Conservation (phyloP, 2,329 filamentous ascomycete species). For the Myotisia sp. region DNA sequence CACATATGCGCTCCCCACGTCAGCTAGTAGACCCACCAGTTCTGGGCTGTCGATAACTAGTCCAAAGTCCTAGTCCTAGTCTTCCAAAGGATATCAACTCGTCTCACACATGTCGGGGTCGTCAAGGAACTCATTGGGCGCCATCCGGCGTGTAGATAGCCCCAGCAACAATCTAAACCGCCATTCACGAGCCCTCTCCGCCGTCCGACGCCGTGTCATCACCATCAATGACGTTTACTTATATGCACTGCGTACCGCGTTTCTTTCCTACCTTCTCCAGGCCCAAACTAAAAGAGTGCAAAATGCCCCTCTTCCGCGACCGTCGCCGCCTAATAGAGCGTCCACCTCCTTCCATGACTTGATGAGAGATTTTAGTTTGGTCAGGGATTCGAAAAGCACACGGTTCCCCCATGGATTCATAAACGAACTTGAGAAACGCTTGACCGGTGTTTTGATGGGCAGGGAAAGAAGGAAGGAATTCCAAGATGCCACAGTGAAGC, state of each 20-base stretch:
- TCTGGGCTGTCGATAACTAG: no score
- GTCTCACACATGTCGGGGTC: conserved; percentile 36
- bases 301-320: conserved; percentile 55
- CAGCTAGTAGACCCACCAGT: no score
- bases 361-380: conserved; percentile 68
- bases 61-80: no score
- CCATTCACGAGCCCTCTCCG: conserved; percentile 30
- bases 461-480: conserved; percentile 76
- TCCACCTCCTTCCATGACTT: conserved; percentile 65
- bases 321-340: conserved; percentile 50
- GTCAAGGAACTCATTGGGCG: conserved; percentile 31
- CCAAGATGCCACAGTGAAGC: conserved; percentile 77
- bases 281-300: conserved; percentile 80
- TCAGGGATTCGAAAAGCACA: conserved; percentile 54
- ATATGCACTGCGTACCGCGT: conserved; percentile 79
- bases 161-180: conserved; percentile 28
- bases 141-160: conserved; percentile 35
- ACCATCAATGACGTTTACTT: conserved; percentile 68
- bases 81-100: no score
- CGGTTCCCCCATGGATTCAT: conserved; percentile 59
- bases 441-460: conserved; percentile 67
- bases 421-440: conserved; percentile 57
- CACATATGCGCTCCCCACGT: no score
- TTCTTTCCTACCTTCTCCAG: conserved; percentile 82
- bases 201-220: conserved; percentile 30